A percentile compares a stretch with the other conserved stretches of the same genome.
Conservation (phyloP, 768 basidiomycete species). For the Gloeopeniophorella convolvens region DNA sequence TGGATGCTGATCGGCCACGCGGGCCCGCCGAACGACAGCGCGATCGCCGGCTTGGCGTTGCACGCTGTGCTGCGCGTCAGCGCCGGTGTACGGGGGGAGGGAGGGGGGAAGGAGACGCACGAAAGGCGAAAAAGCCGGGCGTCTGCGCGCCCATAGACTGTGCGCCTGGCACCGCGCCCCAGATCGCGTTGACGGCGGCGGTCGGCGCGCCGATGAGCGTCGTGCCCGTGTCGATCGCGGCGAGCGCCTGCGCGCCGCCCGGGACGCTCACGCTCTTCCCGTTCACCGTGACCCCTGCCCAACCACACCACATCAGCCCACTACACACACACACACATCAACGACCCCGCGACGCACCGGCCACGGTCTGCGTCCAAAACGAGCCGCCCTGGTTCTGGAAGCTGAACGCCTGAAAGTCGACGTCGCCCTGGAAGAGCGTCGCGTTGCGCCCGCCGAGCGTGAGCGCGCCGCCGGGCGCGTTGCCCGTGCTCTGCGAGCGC, state of each 20-base stretch:
- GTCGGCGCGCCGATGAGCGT: slow-evolving; percentile 87
- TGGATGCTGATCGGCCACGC: slow-evolving; percentile 64
- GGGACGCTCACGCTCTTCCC: slow-evolving; percentile 41
- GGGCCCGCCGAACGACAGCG: slow-evolving; percentile 72
- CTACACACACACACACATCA: no score
- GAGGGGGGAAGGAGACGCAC: slow-evolving; percentile 42
- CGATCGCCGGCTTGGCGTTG: slow-evolving; percentile 42
- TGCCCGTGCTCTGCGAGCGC: slow-evolving; percentile 37
- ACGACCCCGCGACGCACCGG: no score
- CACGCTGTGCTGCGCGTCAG: slow-evolving; percentile 78
- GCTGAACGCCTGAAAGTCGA: slow-evolving; percentile 58
- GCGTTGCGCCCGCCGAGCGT: slow-evolving; percentile 65
- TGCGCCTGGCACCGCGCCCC: slow-evolving; percentile 55
- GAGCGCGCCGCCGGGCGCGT: slow-evolving; percentile 58
- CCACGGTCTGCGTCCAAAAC: slow-evolving; percentile 60
- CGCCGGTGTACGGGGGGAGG: not conserved
- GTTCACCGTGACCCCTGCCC: slow-evolving; percentile 56
- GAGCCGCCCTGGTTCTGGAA: slow-evolving; percentile 26
- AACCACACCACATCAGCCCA: no score
- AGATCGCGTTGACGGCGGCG: slow-evolving; percentile 52
- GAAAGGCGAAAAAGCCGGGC: slow-evolving; percentile 76
- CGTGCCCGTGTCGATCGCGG: slow-evolving; percentile 94
- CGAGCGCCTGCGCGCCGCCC: slow-evolving; percentile 38
- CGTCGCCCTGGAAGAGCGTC: slow-evolving; percentile 57
- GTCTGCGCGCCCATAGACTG: slow-evolving; percentile 36